phyloP scores from a whole-genome alignment of 805 yeast genomes.

The Wickerhamiella shivajii region DNA sequence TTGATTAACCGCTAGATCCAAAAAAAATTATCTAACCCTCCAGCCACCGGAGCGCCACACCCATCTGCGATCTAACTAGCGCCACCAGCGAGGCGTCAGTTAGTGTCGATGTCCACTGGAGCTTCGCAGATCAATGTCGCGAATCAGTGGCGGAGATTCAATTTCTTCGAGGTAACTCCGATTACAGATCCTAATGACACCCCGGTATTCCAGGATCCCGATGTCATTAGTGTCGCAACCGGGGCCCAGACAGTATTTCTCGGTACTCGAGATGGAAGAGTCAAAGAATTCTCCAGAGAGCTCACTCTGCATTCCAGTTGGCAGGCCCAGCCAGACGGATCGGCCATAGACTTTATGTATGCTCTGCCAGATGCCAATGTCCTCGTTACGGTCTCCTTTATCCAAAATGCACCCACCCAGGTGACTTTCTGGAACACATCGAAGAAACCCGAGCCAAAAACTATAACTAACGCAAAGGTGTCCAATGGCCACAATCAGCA shows the following conservation, averaged over 20 bases:
- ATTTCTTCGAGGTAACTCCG: conserved; percentile 71
- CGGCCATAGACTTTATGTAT: conserved; percentile 44
- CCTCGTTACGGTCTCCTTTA: conserved; percentile 55
- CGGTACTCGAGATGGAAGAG: conserved; percentile 37
- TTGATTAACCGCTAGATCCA: neutral
- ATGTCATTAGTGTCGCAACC: conserved; percentile 48
- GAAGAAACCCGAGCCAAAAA: conserved; percentile 28
- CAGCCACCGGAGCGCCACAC: no score
- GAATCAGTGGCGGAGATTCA: conserved; percentile 60
- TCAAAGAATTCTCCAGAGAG: conserved; percentile 43
- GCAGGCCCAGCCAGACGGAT: conserved; percentile 43
- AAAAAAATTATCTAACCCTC: neutral
- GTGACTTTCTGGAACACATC: conserved; percentile 55
- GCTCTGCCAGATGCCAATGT: conserved; percentile 35
- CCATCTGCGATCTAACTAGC: no score
- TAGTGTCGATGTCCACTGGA: no score
- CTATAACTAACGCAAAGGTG: conserved; percentile 47
- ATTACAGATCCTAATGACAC: conserved; percentile 64
- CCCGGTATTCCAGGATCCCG: conserved; percentile 68
- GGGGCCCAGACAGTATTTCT: conserved; percentile 42
- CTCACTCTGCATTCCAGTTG: conserved; percentile 38
- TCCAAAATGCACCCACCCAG: conserved; percentile 52
- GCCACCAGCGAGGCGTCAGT: no score
- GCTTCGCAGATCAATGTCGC: neutral
- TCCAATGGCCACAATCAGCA: conserved; percentile 61